Evolutionary conservation across 208 protist species (phyloP), one percentile per base, ranked within the genome.

Genomic region (Acanthamoeba healyi): DNA sequence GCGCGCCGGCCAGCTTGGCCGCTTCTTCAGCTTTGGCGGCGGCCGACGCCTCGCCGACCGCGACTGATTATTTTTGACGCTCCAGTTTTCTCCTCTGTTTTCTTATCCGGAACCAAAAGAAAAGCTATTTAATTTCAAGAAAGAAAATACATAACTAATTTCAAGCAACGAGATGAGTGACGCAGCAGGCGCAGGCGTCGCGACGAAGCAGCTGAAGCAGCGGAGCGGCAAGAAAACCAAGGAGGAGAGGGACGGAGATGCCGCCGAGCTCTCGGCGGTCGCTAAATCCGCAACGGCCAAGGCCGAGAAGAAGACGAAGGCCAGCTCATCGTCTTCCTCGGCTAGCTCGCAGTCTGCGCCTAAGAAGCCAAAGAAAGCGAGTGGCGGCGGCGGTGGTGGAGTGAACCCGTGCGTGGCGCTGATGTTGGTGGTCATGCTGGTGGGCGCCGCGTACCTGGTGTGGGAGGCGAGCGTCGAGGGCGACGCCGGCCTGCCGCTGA

Each of bases 381-480:
- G 36, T 22, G 0, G 12, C 38, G 38, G 70, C 22, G 19, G 67
- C 12, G 40, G 77, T 22, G 44, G 77, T 0, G 29, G 77, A n/a
- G 44, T 86, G 12, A 86, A 86, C 29, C 77, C 77, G 2, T 86
- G 77, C n/a, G 77, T 86, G 19, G 44, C 46, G 42, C 34, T 86
- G n/a, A 44, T 86, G 77, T 12, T 58, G 12, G 38, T 58, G 29
- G n/a, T 86, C 24, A 86, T 86, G 77, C 26, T 86, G 44, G 77
- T 86, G 38, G 77, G 77, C 77, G 77, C 42, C 14, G 44, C 29
- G 24, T 86, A 86, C 77, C 44, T 86, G 5, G 77, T 86, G 44
- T 86, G 77, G 77, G 77, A 86, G 77, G 77, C 77, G 10, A 86
- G 77, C 77, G 29, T 86, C 22, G 77, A 86, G 44, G 77, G 77